Evolutionary conservation across 2,329 filamentous ascomycete species (phyloP).

Genomic region (Mycosphaerella sp.): DNA sequence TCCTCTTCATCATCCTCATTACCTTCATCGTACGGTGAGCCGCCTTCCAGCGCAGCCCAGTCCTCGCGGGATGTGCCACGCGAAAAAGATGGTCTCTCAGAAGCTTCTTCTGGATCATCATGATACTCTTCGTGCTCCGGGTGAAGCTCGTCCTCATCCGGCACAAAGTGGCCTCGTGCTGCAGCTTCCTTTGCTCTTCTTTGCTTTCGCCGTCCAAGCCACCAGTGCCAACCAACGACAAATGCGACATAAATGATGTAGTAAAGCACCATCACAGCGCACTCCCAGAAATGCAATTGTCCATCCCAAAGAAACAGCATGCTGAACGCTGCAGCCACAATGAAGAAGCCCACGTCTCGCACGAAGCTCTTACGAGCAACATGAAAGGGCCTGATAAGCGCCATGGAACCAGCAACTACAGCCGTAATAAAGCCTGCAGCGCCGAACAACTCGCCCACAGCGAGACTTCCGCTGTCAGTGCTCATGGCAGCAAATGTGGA

Average conservation of each 20-base stretch:
- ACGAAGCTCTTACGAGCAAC: constrained; percentile 87
- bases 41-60: constrained; percentile 54
- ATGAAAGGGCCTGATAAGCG: constrained; percentile 86
- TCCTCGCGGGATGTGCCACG: constrained; percentile 55
- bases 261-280: constrained; percentile 79
- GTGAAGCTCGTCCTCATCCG: constrained; percentile 52
- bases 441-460: constrained; percentile 88
- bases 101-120: constrained; percentile 48
- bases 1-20: constrained; percentile 59
- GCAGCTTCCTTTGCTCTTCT: constrained; percentile 61
- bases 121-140: constrained; percentile 40
- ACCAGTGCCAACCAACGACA: constrained; percentile 92
- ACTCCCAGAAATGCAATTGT: constrained; percentile 80
- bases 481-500: constrained; percentile 98
- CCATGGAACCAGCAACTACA: constrained; percentile 96
- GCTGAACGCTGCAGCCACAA: constrained; percentile 76
- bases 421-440: constrained; percentile 94
- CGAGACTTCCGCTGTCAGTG: constrained; percentile 94
- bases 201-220: constrained; percentile 57
- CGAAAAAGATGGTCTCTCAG: constrained; percentile 34
- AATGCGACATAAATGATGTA: constrained; percentile 84
- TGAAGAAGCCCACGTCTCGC: constrained; percentile 87
- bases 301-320: constrained; percentile 85
- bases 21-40: constrained; percentile 46
- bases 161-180: constrained; percentile 67